Base-by-base conservation (phyloP, 192 early-diverging fungal genomes). In the Backusella morwellensis region DNA sequence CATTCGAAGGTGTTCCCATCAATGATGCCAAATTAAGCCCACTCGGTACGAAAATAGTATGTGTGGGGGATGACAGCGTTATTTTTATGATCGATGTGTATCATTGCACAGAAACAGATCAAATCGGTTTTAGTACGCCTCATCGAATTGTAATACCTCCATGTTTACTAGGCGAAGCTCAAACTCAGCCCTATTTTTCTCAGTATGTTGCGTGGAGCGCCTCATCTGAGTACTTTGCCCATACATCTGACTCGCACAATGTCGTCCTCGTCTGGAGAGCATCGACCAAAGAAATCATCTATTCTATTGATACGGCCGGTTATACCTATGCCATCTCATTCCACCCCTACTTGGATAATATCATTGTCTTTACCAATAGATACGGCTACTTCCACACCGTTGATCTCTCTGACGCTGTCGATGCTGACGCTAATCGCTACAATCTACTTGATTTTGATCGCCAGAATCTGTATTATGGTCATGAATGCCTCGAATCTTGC, bases 311-410 rank as follows among this genome's bases (percentile, higher is more conserved):
- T 68, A 76, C 81, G 0, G 84, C 83, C 4, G 86, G 84, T 21
- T 68, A 68, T 6, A 81, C 78, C 0, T 86, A 75, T 70, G 78
- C 78, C 1, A 77, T 87, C 8, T 74, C 76, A 11, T 87, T 87
- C 44, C 86, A 87, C 34, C 86, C 86, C 0, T 70, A 52, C 21
- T 32, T 82, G 1, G 83, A 83, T 56, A 79, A 78, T 35, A 47
- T 87, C 32, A 75, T 87, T 73, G 82, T 83, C 1, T 84, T 85
- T 23, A 70, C 76, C 40, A 87, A 87, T 32, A 78, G 86, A 76
- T 87, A 87, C 35, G 86, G 86, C 0, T 87, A 84, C 72, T 82
- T 85, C 11, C 86, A 87, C 50, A 80, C 85, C 6, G 81, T 87
- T 6, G 85, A 87, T 73, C 68, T 87, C 11, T 81, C 82, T 9